Evolutionary conservation across 176 grass and related monocot genomes (phyloP).

Genomic region (bread wheat (Triticum aestivum)): DNA sequence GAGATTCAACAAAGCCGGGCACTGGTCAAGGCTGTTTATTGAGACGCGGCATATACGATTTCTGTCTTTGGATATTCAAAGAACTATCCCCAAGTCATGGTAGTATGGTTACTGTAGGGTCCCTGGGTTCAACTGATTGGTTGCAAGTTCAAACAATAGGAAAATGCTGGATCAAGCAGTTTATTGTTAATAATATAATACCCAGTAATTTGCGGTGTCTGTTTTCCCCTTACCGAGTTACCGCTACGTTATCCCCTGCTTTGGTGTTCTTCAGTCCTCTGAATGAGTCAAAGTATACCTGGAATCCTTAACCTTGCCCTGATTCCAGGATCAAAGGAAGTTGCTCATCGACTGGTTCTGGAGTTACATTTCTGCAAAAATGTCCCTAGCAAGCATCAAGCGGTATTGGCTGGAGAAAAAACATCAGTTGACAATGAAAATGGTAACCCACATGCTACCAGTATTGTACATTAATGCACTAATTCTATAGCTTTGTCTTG

Average conservation of each 20-base stretch:
- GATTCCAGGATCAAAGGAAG: constrained; percentile 44
- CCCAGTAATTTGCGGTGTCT: not conserved
- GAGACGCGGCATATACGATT: not conserved
- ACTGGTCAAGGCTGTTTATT: not conserved
- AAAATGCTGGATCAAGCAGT: not conserved
- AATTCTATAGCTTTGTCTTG: not conserved
- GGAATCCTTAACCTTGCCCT: constrained; percentile 36
- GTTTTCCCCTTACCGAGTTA: not conserved
- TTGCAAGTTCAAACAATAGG: not conserved
- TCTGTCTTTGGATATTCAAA: not conserved
- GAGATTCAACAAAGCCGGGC: not conserved
- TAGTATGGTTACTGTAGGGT: not conserved
- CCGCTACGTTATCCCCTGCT: not conserved
- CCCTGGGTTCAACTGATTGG: not conserved
- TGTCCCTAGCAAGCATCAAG: not conserved
- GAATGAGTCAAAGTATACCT: constrained; percentile 11
- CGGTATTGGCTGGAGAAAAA: not conserved
- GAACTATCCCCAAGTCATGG: not conserved
- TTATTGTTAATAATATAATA: not conserved
- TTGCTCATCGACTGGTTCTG: constrained; percentile 35
- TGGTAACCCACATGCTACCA: not conserved
- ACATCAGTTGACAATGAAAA: constrained; percentile 12
- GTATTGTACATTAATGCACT: not conserved
- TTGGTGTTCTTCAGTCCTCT: not conserved
- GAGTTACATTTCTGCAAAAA: constrained; percentile 37